Percentiles rank a stretch among this genome's conserved stretches.
Conservation (phyloP, 441 rosid species). For the Biscutella laevigata region DNA sequence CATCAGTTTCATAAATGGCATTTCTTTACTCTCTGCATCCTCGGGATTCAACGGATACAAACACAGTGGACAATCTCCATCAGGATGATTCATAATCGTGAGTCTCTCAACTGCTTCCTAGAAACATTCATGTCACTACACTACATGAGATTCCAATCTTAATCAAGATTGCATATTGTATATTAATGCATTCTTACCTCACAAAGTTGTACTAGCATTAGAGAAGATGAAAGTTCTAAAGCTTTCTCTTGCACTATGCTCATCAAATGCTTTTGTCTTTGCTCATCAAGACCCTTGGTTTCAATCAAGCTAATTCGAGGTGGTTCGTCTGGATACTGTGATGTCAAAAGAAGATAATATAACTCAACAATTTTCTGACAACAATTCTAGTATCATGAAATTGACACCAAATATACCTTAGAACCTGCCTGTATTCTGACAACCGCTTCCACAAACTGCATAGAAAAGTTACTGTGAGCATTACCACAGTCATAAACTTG, state of each 20-base stretch:
- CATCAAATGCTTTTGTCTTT: slow-evolving; percentile 52
- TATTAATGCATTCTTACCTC: slow-evolving; percentile 45
- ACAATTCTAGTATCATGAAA: not conserved
- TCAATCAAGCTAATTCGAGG: slow-evolving; percentile 53
- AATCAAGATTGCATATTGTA: not conserved
- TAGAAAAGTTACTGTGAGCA: not conserved
- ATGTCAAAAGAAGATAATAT: slow-evolving; percentile 7
- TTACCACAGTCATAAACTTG: not conserved
- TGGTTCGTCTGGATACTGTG: slow-evolving; percentile 65
- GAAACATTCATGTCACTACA: slow-evolving; percentile 11
- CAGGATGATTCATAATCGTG: slow-evolving; percentile 78
- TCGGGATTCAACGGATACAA: slow-evolving; percentile 53
- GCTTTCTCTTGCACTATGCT: slow-evolving; percentile 51
- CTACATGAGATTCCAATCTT: slow-evolving; percentile 5
- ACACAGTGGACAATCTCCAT: slow-evolving; percentile 82
- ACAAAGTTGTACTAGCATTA: slow-evolving; percentile 72
- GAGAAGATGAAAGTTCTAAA: slow-evolving; percentile 46
- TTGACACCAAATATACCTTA: slow-evolving; percentile 35
- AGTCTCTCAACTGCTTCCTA: slow-evolving; percentile 86
- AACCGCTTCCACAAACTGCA: slow-evolving; percentile 85
- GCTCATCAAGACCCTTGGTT: slow-evolving; percentile 74
- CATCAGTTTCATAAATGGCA: slow-evolving; percentile 92
- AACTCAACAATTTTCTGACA: not conserved
- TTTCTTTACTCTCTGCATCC: slow-evolving; percentile 31
- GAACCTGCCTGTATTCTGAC: slow-evolving; percentile 46